Evolutionary conservation across 2,329 filamentous ascomycete genomes (phyloP).

Genomic region (Fonsecaea nubica): DNA sequence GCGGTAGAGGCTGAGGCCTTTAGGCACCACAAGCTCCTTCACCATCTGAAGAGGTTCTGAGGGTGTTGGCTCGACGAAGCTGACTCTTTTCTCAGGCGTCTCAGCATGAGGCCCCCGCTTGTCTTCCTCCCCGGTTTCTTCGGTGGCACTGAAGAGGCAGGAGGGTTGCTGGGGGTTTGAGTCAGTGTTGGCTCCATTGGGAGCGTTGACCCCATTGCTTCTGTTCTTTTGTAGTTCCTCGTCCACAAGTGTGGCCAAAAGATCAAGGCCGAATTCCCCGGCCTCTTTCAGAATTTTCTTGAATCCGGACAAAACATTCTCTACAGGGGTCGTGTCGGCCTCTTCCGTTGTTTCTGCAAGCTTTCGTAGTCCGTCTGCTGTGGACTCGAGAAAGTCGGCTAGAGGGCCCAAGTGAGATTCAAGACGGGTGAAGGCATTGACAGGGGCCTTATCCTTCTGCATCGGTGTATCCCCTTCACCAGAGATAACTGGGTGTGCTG

Average conservation of each 20-base stretch:
- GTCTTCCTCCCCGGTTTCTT: not conserved
- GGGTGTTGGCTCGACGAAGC: conserved; percentile 18
- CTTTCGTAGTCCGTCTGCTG: conserved; percentile 46
- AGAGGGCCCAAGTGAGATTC: conserved; percentile 48
- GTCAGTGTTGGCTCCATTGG: not conserved
- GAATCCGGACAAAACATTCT: conserved; percentile 48
- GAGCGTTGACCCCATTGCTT: not conserved
- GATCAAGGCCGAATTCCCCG: conserved; percentile 40
- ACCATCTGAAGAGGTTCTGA: not conserved
- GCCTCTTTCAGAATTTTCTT: conserved; percentile 51
- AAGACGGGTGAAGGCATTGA: conserved; percentile 46
- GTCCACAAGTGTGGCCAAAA: conserved; percentile 27
- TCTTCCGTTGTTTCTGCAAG: conserved; percentile 47
- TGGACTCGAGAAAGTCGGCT: conserved; percentile 47
- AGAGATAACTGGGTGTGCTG: not conserved
- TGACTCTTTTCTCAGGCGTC: conserved; percentile 25
- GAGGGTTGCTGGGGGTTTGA: not conserved
- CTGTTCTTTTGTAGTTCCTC: conserved; percentile 21
- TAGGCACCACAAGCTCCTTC: not conserved
- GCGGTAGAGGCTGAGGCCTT: not conserved
- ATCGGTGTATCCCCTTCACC: conserved; percentile 46
- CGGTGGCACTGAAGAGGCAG: not conserved
- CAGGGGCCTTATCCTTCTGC: conserved; percentile 47
- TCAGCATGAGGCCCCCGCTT: conserved; percentile 2
- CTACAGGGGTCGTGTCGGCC: conserved; percentile 47